phyloP scores from a whole-genome alignment of 2,329 filamentous ascomycete genomes.

The Diaporthe sp. region DNA sequence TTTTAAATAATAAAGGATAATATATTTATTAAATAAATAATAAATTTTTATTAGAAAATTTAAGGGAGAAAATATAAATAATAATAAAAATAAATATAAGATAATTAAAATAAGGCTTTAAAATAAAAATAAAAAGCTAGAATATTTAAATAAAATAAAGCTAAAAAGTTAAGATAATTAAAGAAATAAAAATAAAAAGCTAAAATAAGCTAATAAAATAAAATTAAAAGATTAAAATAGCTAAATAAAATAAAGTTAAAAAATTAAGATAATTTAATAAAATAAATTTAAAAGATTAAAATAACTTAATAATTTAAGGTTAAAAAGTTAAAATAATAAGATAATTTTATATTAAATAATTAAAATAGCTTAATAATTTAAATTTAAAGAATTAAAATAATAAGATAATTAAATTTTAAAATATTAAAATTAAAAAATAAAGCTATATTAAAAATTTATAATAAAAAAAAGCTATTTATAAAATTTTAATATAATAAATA shows the following conservation, averaged over 20 bases:
- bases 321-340: too few relatives aligned
- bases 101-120: not conserved
- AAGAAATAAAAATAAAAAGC: not conserved
- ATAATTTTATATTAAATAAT: too few relatives aligned
- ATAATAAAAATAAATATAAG: not conserved
- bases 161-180: not conserved
- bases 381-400: too few relatives aligned
- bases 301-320: too few relatives aligned
- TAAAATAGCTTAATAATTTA: too few relatives aligned
- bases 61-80: not conserved
- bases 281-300: too few relatives aligned
- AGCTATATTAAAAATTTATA: too few relatives aligned
- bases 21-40: not conserved
- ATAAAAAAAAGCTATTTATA: too few relatives aligned
- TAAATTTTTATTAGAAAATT: not conserved
- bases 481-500: too few relatives aligned
- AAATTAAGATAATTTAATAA: too few relatives aligned
- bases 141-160: not conserved
- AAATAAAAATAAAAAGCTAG: not conserved
- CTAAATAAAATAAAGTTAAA: not conserved
- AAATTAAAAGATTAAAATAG: not conserved
- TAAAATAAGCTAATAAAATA: not conserved
- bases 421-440: too few relatives aligned
- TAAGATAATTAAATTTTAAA: too few relatives aligned
- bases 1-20: not conserved